These are phyloP conservation scores for Davidsoniella virescens DNA, from an alignment of 2,329 filamentous ascomycete species.

Conservation along the genomic window DNA sequence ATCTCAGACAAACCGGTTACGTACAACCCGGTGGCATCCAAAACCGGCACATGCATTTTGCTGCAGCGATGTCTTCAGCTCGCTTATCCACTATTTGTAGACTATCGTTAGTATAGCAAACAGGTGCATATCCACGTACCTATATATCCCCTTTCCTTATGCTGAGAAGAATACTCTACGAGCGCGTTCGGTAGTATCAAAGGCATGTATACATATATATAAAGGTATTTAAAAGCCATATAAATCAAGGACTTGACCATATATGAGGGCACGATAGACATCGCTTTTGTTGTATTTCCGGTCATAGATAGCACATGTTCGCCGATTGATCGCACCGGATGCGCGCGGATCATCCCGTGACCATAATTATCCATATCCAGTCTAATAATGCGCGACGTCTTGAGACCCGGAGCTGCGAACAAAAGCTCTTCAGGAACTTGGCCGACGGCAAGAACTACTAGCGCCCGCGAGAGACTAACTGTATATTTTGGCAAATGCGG, in stretches of 20 bases:
- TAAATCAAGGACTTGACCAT: neutral
- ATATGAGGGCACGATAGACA: neutral
- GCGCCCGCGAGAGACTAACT: conserved; percentile 21
- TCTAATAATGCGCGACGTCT: neutral
- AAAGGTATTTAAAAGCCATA: neutral
- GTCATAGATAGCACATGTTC: neutral
- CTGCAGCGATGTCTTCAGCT: no score
- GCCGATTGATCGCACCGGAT: neutral
- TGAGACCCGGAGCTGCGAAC: neutral
- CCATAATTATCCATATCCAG: neutral
- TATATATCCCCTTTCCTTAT: neutral
- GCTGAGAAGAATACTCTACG: neutral
- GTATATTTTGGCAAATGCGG: no score
- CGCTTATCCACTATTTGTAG: no score
- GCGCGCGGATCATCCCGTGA: neutral
- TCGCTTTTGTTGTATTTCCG: neutral
- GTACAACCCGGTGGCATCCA: no score
- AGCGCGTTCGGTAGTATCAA: neutral
- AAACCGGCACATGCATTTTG: no score
- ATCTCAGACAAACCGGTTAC: no score
- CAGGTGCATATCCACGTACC: neutral
- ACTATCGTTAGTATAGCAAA: no score
- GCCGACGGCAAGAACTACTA: conserved; percentile 18
- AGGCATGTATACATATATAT: neutral
- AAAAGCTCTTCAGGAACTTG: conserved; percentile 18